Evolutionary conservation across 768 basidiomycete genomes (phyloP).

Genomic region (Termitomyces titanicus): DNA sequence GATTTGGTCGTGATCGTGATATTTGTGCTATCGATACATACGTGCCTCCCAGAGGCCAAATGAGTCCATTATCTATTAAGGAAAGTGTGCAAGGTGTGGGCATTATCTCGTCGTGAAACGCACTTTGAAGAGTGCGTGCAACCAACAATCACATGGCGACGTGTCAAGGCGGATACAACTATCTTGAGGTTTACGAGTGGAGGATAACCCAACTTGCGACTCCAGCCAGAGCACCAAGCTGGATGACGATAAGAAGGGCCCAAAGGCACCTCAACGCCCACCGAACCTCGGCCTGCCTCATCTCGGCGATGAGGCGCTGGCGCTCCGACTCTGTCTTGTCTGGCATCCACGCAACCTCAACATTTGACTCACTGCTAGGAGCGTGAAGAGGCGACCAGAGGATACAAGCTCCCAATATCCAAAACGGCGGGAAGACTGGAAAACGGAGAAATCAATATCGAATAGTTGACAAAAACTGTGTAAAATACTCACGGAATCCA

Average conservation of each 20-base stretch:
- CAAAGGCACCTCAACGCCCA: constrained; percentile 56
- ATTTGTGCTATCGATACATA: neutral
- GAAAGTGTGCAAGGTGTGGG: neutral
- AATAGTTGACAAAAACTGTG: neutral
- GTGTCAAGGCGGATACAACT: neutral
- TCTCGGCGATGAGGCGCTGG: constrained; percentile 38
- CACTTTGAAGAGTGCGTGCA: too few species aligned
- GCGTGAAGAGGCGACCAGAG: constrained; percentile 50
- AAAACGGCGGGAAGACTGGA: constrained; percentile 60
- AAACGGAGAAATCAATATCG: neutral
- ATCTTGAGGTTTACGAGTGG: constrained; percentile 10
- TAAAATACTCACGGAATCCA: constrained; percentile 48
- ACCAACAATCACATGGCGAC: too few species aligned
- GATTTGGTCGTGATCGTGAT: neutral
- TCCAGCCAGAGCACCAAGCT: constrained; percentile 30
- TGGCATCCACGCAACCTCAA: constrained; percentile 45
- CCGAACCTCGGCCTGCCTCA: constrained; percentile 48
- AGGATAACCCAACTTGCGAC: constrained; percentile 30
- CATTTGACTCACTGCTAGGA: constrained; percentile 24
- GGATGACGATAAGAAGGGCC: constrained; percentile 45
- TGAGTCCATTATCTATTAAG: neutral
- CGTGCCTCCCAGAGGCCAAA: neutral
- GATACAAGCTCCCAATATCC: constrained; percentile 56
- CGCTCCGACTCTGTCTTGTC: constrained; percentile 53
- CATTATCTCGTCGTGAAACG: neutral